phyloP scores from a whole-genome alignment of 805 yeast genomes.

The Sporopachydermia lactativora region DNA sequence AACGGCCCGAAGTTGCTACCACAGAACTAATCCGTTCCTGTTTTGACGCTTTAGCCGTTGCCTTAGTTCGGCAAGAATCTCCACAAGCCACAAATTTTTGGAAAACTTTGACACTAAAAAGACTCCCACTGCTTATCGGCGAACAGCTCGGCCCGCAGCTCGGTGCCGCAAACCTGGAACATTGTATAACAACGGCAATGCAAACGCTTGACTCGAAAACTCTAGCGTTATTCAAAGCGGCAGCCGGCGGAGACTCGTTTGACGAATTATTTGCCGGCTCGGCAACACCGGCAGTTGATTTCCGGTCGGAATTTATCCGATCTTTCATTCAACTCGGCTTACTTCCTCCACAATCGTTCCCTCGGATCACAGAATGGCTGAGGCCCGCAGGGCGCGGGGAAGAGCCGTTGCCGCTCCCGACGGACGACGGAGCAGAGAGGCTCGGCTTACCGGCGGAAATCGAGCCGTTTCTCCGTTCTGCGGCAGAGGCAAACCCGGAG shows the following conservation, averaged over 20 bases:
- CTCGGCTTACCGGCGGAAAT: no score
- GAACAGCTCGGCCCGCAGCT: conserved; percentile 20
- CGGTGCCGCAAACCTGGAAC: conserved; percentile 15
- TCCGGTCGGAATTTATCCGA: conserved; percentile 37
- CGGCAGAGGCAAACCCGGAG: conserved; percentile 31
- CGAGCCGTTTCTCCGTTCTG: conserved; percentile 15
- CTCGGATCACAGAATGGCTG: conserved; percentile 23
- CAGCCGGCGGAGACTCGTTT: conserved; percentile 20
- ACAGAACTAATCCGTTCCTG: conserved; percentile 29
- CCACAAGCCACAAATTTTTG: conserved; percentile 25
- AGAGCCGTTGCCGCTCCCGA: conserved; percentile 8
- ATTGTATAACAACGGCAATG: conserved; percentile 17
- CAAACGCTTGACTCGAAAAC: conserved; percentile 22
- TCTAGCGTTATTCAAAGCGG: conserved; percentile 21
- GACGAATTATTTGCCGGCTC: conserved; percentile 42
- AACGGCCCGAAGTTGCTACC: conserved; percentile 12
- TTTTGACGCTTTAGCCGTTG: conserved; percentile 28
- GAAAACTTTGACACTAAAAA: conserved; percentile 30
- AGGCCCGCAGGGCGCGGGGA: no score
- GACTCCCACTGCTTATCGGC: conserved; percentile 31
- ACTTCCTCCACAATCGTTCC: conserved; percentile 21
- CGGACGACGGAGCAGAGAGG: no score
- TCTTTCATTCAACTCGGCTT: conserved; percentile 27
- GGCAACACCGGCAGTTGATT: conserved; percentile 27
- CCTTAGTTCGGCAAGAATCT: conserved; percentile 22